These are phyloP conservation scores for Tuber melanosporum DNA, from an alignment of 495 filamentous ascomycete genomes.

Conservation along the genomic window DNA sequence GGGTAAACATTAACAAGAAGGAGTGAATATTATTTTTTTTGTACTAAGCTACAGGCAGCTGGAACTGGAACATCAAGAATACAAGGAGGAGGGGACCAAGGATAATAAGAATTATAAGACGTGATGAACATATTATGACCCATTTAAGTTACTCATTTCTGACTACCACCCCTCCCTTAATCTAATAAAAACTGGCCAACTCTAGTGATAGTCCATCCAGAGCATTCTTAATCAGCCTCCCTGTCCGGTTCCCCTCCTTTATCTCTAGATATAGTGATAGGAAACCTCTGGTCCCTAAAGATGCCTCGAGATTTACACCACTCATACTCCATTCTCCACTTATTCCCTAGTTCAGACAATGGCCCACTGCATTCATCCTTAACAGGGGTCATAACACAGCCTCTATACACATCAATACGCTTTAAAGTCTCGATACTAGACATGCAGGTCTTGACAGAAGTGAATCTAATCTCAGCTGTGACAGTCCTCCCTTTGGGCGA, in stretches of 20 bases:
- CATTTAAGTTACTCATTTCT: neutral
- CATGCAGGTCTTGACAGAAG: neutral
- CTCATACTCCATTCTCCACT: neutral
- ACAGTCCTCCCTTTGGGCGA: neutral
- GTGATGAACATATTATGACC: neutral
- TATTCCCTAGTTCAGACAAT: conserved; percentile 2
- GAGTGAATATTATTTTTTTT: neutral
- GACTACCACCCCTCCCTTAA: neutral
- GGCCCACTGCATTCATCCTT: conserved; percentile 5
- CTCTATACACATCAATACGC: neutral
- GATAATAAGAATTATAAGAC: neutral
- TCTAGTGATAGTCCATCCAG: neutral
- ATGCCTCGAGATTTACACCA: neutral
- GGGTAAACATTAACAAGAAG: neutral
- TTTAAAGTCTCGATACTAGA: neutral
- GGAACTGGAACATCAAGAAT: neutral
- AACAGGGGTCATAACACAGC: neutral
- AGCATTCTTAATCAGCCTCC: neutral
- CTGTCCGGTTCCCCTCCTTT: neutral
- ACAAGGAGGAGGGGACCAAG: neutral
- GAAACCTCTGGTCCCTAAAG: neutral
- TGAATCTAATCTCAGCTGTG: neutral
- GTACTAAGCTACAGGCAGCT: neutral
- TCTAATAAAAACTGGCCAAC: neutral
- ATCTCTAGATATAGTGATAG: neutral